Conservation (phyloP, 306 rosid species). For the Ormosia semicastrata region DNA sequence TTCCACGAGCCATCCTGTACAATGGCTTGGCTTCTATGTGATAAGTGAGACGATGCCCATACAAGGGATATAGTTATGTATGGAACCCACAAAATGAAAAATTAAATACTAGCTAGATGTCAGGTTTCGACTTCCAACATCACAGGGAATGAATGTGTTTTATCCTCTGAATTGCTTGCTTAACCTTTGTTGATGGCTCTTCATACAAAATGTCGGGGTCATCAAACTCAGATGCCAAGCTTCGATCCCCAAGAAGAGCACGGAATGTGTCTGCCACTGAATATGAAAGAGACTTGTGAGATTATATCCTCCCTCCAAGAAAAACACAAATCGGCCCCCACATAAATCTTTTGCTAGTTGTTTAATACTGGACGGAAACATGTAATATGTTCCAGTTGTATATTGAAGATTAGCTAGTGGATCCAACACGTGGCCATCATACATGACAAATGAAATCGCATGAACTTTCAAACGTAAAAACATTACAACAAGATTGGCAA, state of each 20-base stretch:
- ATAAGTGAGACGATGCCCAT: conserved; percentile 1
- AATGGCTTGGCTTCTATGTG: conserved; percentile 24
- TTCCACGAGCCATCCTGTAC: conserved; percentile 8
- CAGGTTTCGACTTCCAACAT: conserved; percentile 25
- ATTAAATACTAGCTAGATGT: background rate
- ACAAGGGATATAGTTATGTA: background rate
- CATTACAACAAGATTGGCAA: background rate
- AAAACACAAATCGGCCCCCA: conserved; percentile 71
- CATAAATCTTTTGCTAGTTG: conserved; percentile 78
- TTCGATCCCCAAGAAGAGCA: conserved; percentile 78
- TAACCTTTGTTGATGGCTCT: conserved; percentile 70
- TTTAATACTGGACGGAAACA: conserved; percentile 71
- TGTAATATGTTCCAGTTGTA: conserved; percentile 91
- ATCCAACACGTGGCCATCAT: conserved; percentile 91
- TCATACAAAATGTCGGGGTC: conserved; percentile 70
- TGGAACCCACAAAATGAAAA: conserved; percentile 16
- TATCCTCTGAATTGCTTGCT: conserved; percentile 63
- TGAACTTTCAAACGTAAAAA: background rate
- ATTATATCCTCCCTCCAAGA: conserved; percentile 95
- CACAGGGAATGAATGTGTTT: conserved; percentile 59
- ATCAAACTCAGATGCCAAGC: conserved; percentile 79
- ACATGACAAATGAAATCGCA: conserved; percentile 43
- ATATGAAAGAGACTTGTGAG: conserved; percentile 65
- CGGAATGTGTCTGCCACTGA: conserved; percentile 84
- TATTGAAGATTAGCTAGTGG: conserved; percentile 76